Conservation (phyloP, 2,329 filamentous ascomycete species). For the Thielaviopsis ethacetica region DNA sequence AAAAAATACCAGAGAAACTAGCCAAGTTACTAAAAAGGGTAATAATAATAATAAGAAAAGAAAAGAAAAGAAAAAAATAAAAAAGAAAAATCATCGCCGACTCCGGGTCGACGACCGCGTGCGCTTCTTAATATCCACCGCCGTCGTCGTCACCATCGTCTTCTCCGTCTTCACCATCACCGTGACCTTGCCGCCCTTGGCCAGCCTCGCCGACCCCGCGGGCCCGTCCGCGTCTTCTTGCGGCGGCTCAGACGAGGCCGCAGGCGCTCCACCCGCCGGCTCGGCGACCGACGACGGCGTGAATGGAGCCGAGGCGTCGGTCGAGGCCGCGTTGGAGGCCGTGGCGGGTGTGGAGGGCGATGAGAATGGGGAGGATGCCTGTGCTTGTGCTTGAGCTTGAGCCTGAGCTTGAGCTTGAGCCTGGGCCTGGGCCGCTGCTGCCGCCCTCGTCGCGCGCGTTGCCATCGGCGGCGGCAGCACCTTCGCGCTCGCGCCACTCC, state of each 20-base stretch:
- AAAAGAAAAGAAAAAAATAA: background rate
- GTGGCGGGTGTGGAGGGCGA: too few species aligned
- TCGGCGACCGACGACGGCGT: background rate
- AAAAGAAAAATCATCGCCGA: slow-evolving; percentile 6
- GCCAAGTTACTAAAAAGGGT: background rate
- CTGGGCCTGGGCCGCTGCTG: background rate
- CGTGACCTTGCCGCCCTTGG: background rate
- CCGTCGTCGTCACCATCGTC: background rate
- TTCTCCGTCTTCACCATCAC: slow-evolving; percentile 2
- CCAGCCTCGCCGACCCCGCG: background rate
- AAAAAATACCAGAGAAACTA: background rate
- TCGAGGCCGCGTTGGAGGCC: background rate
- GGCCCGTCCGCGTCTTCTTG: background rate
- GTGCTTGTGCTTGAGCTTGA: background rate
- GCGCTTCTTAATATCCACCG: slow-evolving; percentile 13
- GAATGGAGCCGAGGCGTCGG: background rate
- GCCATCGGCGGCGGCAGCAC: background rate
- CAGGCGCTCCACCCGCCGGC: background rate
- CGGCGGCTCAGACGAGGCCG: background rate
- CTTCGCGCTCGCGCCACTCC: background rate
- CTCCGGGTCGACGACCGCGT: slow-evolving; percentile 14
- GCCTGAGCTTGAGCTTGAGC: background rate
- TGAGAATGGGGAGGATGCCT: too few species aligned
- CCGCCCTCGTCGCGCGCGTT: background rate
- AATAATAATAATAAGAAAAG: background rate